Evolutionary conservation across 345 rosid species (phyloP).

Genomic region (Xanthoceras sorbifolium): DNA sequence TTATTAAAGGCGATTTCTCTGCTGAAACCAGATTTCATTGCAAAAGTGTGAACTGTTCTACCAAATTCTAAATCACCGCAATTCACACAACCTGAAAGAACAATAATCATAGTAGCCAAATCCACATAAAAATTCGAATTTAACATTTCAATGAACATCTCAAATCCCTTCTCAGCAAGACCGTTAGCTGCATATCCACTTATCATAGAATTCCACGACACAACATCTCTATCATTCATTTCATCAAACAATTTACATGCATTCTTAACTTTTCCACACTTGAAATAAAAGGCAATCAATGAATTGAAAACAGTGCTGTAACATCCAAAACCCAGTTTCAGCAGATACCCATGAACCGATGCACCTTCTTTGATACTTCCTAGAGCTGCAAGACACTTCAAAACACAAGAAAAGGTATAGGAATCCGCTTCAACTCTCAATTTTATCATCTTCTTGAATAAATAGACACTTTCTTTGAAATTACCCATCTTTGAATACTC

Average conservation of each 20-base stretch:
- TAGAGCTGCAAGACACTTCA: constrained; percentile 54
- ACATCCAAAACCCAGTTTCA: constrained; percentile 52
- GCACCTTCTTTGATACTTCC: constrained; percentile 48
- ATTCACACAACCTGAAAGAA: constrained; percentile 60
- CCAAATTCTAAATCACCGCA: constrained; percentile 36
- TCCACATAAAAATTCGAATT: constrained; percentile 38
- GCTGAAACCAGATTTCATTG: constrained; percentile 42
- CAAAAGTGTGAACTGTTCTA: constrained; percentile 54
- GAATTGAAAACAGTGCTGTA: constrained; percentile 50
- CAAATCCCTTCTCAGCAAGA: constrained; percentile 42
- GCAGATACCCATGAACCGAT: constrained; percentile 55
- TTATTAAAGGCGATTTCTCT: constrained; percentile 42
- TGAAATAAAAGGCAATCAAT: constrained; percentile 50
- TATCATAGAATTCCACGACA: constrained; percentile 73
- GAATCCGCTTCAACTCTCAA: constrained; percentile 47
- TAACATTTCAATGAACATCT: constrained; percentile 47
- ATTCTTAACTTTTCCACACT: constrained; percentile 37
- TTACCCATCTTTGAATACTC: constrained; percentile 56
- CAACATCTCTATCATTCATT: constrained; percentile 60
- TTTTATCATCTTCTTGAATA: constrained; percentile 53
- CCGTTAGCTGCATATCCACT: constrained; percentile 52
- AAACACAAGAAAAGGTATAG: constrained; percentile 56
- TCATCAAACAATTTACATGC: constrained; percentile 66
- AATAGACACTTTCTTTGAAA: constrained; percentile 40
- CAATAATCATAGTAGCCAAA: constrained; percentile 50